These are phyloP conservation scores for Umbelopsis vinacea DNA, from an alignment of 192 early-diverging fungal genomes.

Conservation along the genomic window DNA sequence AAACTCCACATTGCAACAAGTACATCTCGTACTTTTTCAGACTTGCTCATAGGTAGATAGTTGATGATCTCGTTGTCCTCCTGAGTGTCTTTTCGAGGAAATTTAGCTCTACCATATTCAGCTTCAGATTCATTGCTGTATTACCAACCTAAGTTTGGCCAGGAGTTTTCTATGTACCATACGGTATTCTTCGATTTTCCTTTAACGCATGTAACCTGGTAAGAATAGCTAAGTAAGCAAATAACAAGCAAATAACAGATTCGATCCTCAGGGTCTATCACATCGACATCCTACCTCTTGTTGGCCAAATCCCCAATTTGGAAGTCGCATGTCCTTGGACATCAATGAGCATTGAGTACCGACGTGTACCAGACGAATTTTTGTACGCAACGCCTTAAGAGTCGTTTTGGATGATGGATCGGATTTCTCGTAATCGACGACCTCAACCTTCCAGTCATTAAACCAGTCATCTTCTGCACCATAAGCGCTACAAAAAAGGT, in stretches of 20 bases:
- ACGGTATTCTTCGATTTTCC: slow-evolving; percentile 73
- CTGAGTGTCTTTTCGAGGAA: slow-evolving; percentile 44
- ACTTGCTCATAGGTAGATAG: slow-evolving; percentile 69
- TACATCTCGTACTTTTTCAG: slow-evolving; percentile 87
- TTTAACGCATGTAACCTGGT: slow-evolving; percentile 83
- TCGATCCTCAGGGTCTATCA: no score
- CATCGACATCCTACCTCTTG: slow-evolving; percentile 76
- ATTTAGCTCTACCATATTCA: neutral
- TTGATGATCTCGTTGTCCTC: slow-evolving; percentile 55
- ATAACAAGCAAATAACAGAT: no score
- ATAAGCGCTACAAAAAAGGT: slow-evolving; percentile 48
- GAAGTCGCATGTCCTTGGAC: slow-evolving; percentile 77
- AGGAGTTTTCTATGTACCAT: slow-evolving; percentile 60
- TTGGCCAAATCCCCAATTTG: slow-evolving; percentile 93
- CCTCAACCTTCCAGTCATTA: slow-evolving; percentile 88
- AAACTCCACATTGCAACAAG: slow-evolving; percentile 86
- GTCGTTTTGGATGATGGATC: slow-evolving; percentile 49
- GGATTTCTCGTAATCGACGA: slow-evolving; percentile 60
- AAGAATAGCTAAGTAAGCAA: no score
- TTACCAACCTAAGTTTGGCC: neutral
- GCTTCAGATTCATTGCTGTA: neutral
- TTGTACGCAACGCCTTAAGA: slow-evolving; percentile 65
- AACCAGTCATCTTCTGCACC: slow-evolving; percentile 81
- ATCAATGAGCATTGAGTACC: slow-evolving; percentile 80
- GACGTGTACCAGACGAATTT: slow-evolving; percentile 77